Evolutionary conservation across 2,329 filamentous ascomycete genomes (phyloP), one percentile per base, ranked within the genome.

Genomic region (Fusarium hostae): DNA sequence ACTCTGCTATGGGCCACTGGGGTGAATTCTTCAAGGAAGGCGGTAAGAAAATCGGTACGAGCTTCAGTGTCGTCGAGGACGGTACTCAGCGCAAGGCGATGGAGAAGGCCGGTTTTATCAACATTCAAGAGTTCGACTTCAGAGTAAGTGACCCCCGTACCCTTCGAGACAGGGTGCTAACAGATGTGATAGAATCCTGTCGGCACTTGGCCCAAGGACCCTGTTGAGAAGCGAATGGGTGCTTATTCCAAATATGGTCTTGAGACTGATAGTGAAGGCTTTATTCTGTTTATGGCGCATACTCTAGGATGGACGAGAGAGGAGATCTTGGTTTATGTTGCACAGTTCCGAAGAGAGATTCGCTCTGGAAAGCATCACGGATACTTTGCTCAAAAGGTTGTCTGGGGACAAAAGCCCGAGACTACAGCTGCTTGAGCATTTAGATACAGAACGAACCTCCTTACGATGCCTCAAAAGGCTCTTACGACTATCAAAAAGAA

Each of bases 261-360:
- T 1, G 77, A 81, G 26, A 79, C 79, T 8, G 81, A 83, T 22
- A 77, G 78, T 22, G 80, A 82, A 58, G 81, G 81, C 9, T 78
- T 76, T 11, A 63, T 79, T 4, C 30, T 81, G 18, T 82, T 79
- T 48, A 78, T 83, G 68, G 78, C 77, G 5, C 66, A 76, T 22
- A 77, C 81, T 32, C 77, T 82, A 20, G 79, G 80, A 0, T 83
- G 82, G 82, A 73, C 70, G 0, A 75, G 72, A n/a, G 70, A 77
- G 1, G 78, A 83, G 45, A 78, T 82, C 1, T 59, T 78, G 8
- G 72, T 77, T 10, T 82, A 81, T 20, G 68, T 81, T 10, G 77
- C 76, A 0, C 77, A 81, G 22, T 75, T 82, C 6, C 77, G 78
- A 41, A 76, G 78, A 8, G 80, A 80, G 45, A 68, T 81, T 5